Base-by-base conservation (phyloP, 148 eudicot genomes). In the Fagopyrum tataricum region DNA sequence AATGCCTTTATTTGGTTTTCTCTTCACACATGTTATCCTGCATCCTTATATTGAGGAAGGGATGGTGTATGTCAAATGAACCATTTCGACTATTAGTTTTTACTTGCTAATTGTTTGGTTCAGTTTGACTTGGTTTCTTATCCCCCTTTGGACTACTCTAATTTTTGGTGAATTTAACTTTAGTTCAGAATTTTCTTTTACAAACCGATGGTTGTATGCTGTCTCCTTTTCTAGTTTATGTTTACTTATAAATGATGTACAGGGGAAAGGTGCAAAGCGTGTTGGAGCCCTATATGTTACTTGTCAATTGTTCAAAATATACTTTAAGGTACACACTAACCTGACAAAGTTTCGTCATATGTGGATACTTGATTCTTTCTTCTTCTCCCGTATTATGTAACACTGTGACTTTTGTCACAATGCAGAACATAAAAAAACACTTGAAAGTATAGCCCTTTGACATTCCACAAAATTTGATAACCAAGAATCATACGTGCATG, bases 211-310 rank as follows among this genome's bases (percentile, higher is more conserved):
- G 18, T 37, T 64, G 6, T 31, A 37, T 64, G 44, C 4, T 64
- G 43, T 14, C 5, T 9, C 44, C 46, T 24, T 31, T 70, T 20
- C 48, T 31, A 74, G 37, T 67, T 67, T 39, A 44, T 52, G 44
- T 11, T 37, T 72, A 43, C 23, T 82, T 47, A 26, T 40, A n/a
- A n/a, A 67, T 26, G 76, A 67, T 53, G 52, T 74, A 78, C 81
- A 90, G 96, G 97, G 97, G 41, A 95, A 95, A 87, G 99, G 99
- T 40, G 86, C 96, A 41, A 95, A 91, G 78, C 99, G 99, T 78
- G 94, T 92, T 55, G 99, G 99, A 73, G 99, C 97, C 52, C 83
- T 95, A 71, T 87, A 95, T 74, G 97, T 91, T 72, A 92, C 99
- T 46, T 95, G 99, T 81, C 99, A 95, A 77, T 76, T 95, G 74